Percentiles rank a stretch among this genome's conserved stretches.
Evolutionary conservation across 1,284 basidiomycete genomes (phyloP).

Genomic region (Kalmanozyma brasiliensis): DNA sequence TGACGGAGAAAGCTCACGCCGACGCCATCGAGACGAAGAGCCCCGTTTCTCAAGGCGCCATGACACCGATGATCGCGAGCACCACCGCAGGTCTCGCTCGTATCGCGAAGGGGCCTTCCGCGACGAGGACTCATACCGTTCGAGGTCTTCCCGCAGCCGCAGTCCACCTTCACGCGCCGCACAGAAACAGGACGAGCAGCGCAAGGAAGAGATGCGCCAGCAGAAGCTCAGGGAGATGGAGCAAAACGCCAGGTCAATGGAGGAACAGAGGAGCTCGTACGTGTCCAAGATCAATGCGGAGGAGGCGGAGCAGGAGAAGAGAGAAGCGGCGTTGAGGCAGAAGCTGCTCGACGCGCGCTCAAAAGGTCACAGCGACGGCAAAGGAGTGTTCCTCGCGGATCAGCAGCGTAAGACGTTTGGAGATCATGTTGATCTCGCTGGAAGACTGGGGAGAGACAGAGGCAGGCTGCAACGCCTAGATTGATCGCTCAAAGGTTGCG

Average conservation of each 20-base stretch:
- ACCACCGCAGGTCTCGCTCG: slow-evolving; percentile 42
- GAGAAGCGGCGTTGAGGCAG: slow-evolving; percentile 54
- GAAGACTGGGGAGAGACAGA: slow-evolving; percentile 48
- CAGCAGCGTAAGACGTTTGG: slow-evolving; percentile 59
- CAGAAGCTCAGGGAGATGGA: slow-evolving; percentile 88
- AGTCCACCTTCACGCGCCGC: slow-evolving; percentile 19
- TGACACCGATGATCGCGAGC: slow-evolving; percentile 47
- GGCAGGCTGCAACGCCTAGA: slow-evolving; percentile 49
- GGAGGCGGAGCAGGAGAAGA: slow-evolving; percentile 43
- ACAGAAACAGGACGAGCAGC: slow-evolving; percentile 38
- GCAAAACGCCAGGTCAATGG: slow-evolving; percentile 76
- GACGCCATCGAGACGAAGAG: slow-evolving; percentile 29
- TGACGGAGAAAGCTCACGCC: slow-evolving; percentile 31
- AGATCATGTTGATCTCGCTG: slow-evolving; percentile 51
- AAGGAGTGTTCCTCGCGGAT: slow-evolving; percentile 55
- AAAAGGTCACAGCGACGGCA: slow-evolving; percentile 49
- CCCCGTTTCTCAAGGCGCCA: slow-evolving; percentile 17
- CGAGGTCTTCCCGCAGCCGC: slow-evolving; percentile 5
- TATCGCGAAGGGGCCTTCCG: background rate
- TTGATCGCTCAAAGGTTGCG: slow-evolving; percentile 15
- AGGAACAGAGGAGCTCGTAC: slow-evolving; percentile 72
- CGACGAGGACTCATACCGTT: slow-evolving; percentile 47
- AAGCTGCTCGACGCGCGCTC: slow-evolving; percentile 35
- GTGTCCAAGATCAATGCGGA: slow-evolving; percentile 50
- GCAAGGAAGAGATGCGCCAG: slow-evolving; percentile 75